These are phyloP conservation scores for Gossypium aridum DNA, from an alignment of 441 rosid species.

Conservation along the genomic window DNA sequence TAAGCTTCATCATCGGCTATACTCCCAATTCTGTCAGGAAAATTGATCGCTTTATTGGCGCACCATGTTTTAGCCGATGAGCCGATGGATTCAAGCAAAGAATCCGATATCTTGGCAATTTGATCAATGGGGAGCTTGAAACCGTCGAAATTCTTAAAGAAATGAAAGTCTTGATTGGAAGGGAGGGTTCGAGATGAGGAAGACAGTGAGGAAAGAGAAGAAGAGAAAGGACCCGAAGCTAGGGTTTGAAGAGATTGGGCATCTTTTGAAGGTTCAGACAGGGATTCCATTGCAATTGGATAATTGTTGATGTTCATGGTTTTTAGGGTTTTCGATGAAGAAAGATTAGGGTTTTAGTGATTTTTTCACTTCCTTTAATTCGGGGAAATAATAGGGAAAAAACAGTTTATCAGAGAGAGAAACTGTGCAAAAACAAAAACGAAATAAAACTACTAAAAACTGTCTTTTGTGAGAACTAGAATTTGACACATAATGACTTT, in stretches of 20 bases:
- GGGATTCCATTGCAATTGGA: slow-evolving; percentile 15
- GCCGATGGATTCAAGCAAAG: slow-evolving; percentile 10
- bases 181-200: slow-evolving; percentile 59
- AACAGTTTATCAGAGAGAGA: too few species aligned
- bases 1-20: slow-evolving; percentile 17
- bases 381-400: background rate
- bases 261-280: slow-evolving; percentile 9
- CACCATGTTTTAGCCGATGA: too few species aligned
- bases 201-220: slow-evolving; percentile 49
- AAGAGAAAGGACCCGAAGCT: slow-evolving; percentile 29
- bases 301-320: slow-evolving; percentile 20
- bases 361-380: background rate
- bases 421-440: too few species aligned
- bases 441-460: too few species aligned
- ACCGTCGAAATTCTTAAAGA: slow-evolving; percentile 63
- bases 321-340: slow-evolving; percentile 6
- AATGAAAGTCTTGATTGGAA: slow-evolving; percentile 65
- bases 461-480: too few species aligned
- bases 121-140: slow-evolving; percentile 53
- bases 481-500: too few species aligned
- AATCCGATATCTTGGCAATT: slow-evolving; percentile 41
- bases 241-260: slow-evolving; percentile 30
- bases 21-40: background rate
- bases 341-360: slow-evolving; percentile 18
- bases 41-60: slow-evolving; percentile 14